Evolutionary conservation across 2,329 filamentous ascomycete genomes (phyloP).

Genomic region (Xylariaceae sp.): DNA sequence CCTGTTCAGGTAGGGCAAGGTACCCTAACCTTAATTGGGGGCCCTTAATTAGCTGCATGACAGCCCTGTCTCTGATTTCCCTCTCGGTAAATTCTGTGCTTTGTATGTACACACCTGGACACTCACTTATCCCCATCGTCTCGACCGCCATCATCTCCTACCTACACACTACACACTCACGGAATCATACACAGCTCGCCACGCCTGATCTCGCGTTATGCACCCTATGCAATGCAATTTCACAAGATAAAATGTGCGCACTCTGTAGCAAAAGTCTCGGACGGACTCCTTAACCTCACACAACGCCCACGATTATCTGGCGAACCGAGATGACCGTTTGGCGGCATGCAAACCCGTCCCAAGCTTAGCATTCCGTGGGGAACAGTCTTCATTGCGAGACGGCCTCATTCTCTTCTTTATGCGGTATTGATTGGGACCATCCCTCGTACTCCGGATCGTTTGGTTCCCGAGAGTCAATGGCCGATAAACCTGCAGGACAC

Average conservation of each 20-base stretch:
- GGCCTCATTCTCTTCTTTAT: constrained; percentile 6
- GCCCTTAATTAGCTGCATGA: background rate
- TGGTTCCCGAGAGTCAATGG: constrained; percentile 12
- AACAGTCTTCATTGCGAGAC: constrained; percentile 4
- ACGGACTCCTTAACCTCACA: background rate
- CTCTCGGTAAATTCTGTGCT: background rate
- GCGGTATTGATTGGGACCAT: constrained; percentile 1
- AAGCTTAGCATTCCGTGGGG: constrained; percentile 1
- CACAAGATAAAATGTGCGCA: constrained; percentile 1
- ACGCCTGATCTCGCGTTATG: constrained; percentile 3
- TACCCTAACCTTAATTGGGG: background rate
- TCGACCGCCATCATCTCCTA: background rate
- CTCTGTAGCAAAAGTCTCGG: background rate
- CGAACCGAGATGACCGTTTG: constrained; percentile 3
- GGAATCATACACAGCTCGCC: constrained; percentile 2
- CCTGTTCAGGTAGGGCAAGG: too few relatives aligned
- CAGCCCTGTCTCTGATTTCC: background rate
- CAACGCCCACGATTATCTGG: background rate
- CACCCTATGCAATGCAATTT: constrained; percentile 14
- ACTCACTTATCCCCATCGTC: background rate
- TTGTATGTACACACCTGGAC: background rate
- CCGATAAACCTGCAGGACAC: constrained; percentile 9
- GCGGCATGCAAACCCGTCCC: background rate
- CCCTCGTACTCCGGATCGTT: constrained; percentile 6
- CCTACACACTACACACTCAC: background rate